Evolutionary conservation across 2,329 filamentous ascomycete genomes (phyloP).

Genomic region (Venturia effusa): DNA sequence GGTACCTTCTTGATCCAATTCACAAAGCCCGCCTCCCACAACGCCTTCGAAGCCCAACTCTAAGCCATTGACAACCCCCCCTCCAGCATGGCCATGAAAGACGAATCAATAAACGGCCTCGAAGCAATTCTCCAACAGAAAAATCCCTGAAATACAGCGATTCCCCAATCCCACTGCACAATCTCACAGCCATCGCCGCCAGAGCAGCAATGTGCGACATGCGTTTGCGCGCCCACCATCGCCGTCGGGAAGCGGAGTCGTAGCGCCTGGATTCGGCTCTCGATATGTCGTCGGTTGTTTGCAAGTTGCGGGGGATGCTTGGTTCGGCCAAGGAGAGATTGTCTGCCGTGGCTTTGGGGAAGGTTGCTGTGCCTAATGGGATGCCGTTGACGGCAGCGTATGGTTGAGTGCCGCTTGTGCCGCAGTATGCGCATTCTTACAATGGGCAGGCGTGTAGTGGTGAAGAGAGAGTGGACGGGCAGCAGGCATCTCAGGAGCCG

Average conservation of each 20-base stretch:
- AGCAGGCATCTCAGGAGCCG: background rate
- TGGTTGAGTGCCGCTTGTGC: background rate
- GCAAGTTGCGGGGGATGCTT: background rate
- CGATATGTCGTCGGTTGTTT: background rate
- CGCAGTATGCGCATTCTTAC: background rate
- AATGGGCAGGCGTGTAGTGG: background rate
- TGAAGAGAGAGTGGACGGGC: background rate
- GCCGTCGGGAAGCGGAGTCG: slow-evolving; percentile 17
- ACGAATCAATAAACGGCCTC: slow-evolving; percentile 29
- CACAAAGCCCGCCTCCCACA: slow-evolving; percentile 3
- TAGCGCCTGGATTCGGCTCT: background rate
- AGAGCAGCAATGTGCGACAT: slow-evolving; percentile 33
- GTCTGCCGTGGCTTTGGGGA: background rate
- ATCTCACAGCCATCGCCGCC: slow-evolving; percentile 33
- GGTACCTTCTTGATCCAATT: slow-evolving; percentile 27
- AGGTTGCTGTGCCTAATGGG: background rate
- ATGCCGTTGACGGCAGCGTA: background rate
- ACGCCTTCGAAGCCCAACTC: slow-evolving; percentile 19
- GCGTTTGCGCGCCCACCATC: slow-evolving; percentile 36
- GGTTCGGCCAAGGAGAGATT: background rate
- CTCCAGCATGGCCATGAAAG: slow-evolving; percentile 11
- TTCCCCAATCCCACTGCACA: slow-evolving; percentile 29
- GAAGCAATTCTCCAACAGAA: slow-evolving; percentile 31
- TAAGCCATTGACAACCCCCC: slow-evolving; percentile 11
- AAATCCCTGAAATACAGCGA: slow-evolving; percentile 37